These are phyloP conservation scores for Pseudocohnilembus persalinus DNA, from an alignment of 169 alveolate species.

Conservation along the genomic window DNA sequence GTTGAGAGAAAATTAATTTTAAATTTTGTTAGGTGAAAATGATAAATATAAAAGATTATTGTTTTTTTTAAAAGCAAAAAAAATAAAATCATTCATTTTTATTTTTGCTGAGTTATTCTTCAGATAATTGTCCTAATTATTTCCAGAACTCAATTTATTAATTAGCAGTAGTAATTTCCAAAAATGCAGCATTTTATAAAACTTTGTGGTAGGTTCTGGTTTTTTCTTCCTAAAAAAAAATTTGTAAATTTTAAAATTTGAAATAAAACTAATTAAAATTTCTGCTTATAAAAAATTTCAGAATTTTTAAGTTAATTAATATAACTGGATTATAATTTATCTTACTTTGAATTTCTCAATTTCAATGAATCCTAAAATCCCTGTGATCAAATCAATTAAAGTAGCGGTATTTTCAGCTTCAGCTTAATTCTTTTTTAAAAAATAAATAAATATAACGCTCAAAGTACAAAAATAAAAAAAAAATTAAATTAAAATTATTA, in stretches of 20 bases:
- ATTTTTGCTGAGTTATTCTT: background rate
- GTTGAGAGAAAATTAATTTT: too few species aligned
- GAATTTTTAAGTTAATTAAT: too few species aligned
- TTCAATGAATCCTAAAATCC: conserved; percentile 33
- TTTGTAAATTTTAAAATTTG: background rate
- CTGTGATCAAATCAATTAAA: conserved; percentile 22
- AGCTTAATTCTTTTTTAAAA: background rate
- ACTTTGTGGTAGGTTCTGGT: background rate
- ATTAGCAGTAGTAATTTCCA: background rate
- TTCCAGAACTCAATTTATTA: background rate
- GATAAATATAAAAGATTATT: too few species aligned
- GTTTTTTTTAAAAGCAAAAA: too few species aligned
- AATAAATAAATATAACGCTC: background rate
- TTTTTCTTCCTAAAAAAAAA: background rate
- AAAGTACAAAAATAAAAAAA: background rate
- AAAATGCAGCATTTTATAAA: background rate
- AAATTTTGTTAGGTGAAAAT: too few species aligned
- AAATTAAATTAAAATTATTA: too few species aligned
- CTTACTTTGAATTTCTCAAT: conserved; percentile 12
- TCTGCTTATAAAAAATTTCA: too few species aligned
- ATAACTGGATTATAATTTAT: too few species aligned
- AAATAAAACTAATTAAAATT: too few species aligned
- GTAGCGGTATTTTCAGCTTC: conserved; percentile 20
- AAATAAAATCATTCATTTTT: too few species aligned
- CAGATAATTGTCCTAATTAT: background rate